Conservation (phyloP, 148 eudicot genomes). For the Agrostemma githago region DNA sequence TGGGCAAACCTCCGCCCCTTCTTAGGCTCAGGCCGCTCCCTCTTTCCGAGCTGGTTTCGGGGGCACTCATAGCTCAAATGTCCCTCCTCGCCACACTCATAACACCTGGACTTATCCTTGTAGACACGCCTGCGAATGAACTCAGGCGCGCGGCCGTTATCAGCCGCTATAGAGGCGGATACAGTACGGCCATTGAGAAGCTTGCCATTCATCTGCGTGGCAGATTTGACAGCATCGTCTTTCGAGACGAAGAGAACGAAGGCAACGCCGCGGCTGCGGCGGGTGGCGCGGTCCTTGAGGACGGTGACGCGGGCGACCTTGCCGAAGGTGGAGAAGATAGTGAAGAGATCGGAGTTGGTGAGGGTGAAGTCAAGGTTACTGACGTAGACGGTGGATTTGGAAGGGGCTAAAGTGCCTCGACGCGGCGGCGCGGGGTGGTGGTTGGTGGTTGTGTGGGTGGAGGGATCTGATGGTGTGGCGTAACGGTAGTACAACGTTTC, state of each 20-base stretch:
- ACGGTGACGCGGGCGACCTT: conserved; percentile 89
- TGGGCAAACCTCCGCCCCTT: conserved; percentile 22
- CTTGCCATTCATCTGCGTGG: conserved; percentile 50
- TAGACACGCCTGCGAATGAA: conserved; percentile 62
- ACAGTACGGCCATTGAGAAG: conserved; percentile 69
- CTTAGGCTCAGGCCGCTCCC: conserved; percentile 56
- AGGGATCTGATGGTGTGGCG: conserved; percentile 39
- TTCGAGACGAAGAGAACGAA: conserved; percentile 74
- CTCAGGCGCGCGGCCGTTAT: conserved; percentile 85
- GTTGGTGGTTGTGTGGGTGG: conserved; percentile 26
- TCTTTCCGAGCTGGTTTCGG: conserved; percentile 57
- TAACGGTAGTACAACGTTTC: conserved; percentile 72
- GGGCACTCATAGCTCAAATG: conserved; percentile 96
- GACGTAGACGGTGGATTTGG: conserved; percentile 87
- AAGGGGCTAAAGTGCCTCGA: conserved; percentile 58
- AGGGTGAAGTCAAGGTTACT: conserved; percentile 77
- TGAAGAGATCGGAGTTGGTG: conserved; percentile 82
- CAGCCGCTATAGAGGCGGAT: conserved; percentile 67
- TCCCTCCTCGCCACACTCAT: conserved; percentile 90
- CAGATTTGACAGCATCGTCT: conserved; percentile 61
- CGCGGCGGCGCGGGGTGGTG: conserved; percentile 26
- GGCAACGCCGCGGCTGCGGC: conserved; percentile 83
- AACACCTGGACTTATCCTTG: conserved; percentile 84
- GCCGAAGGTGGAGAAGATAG: conserved; percentile 92
- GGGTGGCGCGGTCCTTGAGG: conserved; percentile 61